Percentiles rank a stretch among this genome's conserved stretches.
These are phyloP conservation scores for Plantago ovata DNA, from an alignment of 257 asterid genomes.

Conservation along the genomic window DNA sequence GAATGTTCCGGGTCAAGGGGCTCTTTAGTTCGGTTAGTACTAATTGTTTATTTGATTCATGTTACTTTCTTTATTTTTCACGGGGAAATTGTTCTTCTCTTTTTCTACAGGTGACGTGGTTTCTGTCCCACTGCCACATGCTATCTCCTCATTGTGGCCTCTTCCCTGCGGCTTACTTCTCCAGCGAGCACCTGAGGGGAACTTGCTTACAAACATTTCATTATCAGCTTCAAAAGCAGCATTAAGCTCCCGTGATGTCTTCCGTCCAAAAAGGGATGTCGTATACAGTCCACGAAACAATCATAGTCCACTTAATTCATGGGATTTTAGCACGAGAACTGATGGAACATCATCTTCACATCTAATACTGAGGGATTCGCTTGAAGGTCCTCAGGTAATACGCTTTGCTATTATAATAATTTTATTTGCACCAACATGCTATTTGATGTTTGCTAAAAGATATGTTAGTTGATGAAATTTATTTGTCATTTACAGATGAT, in stretches of 20 bases:
- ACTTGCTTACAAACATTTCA: conserved; percentile 38
- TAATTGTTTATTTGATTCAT: conserved; percentile 18
- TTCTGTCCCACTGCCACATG: conserved; percentile 71
- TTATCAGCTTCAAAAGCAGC: conserved; percentile 50
- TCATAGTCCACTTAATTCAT: conserved; percentile 40
- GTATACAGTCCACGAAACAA: conserved; percentile 49
- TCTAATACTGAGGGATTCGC: conserved; percentile 72
- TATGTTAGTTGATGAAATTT: conserved; percentile 14
- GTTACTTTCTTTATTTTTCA: conserved; percentile 19
- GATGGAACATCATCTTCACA: conserved; percentile 75
- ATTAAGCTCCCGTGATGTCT: conserved; percentile 48
- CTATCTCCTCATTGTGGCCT: conserved; percentile 80
- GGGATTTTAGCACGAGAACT: conserved; percentile 39
- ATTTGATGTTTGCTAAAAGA: not conserved
- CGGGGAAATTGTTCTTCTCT: conserved; percentile 24
- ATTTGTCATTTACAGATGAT: conserved; percentile 39
- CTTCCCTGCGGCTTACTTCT: conserved; percentile 94
- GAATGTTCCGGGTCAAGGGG: conserved; percentile 6
- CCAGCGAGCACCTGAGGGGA: conserved; percentile 71
- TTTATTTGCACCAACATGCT: conserved; percentile 13
- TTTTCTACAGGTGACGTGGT: conserved; percentile 72
- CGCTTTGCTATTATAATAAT: conserved; percentile 1
- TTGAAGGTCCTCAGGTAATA: conserved; percentile 86
- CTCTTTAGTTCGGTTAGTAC: no score
- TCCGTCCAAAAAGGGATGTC: conserved; percentile 57